Conservation (phyloP, 768 basidiomycete genomes). For the Ramaria sp. region DNA sequence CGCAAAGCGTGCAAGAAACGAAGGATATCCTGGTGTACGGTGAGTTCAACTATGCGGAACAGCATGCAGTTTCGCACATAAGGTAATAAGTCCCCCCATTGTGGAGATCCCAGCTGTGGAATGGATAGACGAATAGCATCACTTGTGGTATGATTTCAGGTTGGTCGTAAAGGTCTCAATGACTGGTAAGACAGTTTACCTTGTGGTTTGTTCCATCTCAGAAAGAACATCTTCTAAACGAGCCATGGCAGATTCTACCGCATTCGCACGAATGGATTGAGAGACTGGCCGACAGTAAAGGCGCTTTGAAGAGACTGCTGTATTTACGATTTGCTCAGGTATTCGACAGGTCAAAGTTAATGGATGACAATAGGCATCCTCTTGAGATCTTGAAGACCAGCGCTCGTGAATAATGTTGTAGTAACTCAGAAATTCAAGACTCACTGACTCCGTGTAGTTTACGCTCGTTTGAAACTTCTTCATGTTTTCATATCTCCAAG, state of each 20-base stretch:
- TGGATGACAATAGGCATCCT: constrained; percentile 47
- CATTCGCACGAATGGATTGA: constrained; percentile 11
- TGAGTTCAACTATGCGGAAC: constrained; percentile 4
- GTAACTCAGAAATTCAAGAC: constrained; percentile 10
- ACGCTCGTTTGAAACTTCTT: constrained; percentile 87
- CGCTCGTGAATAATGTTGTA: neutral
- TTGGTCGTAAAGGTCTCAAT: neutral
- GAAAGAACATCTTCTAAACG: constrained; percentile 17
- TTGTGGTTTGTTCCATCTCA: neutral
- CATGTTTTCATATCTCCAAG: constrained; percentile 95
- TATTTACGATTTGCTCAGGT: constrained; percentile 38
- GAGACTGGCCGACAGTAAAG: constrained; percentile 22
- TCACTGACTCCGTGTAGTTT: constrained; percentile 36
- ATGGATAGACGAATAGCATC: constrained; percentile 47
- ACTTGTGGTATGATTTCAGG: neutral
- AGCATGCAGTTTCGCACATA: constrained; percentile 32
- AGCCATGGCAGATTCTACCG: constrained; percentile 17
- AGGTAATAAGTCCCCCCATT: constrained; percentile 55
- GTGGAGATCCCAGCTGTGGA: constrained; percentile 46
- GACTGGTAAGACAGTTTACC: constrained; percentile 11
- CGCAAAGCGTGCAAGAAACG: constrained; percentile 65
- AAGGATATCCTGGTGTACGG: constrained; percentile 44
- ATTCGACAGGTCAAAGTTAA: constrained; percentile 67
- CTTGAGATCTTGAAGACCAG: constrained; percentile 30
- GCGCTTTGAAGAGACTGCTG: constrained; percentile 28